Evolutionary conservation across 2,329 filamentous ascomycete genomes (phyloP), one percentile per base, ranked within the genome.

Genomic region (Lecanicillium sp.): DNA sequence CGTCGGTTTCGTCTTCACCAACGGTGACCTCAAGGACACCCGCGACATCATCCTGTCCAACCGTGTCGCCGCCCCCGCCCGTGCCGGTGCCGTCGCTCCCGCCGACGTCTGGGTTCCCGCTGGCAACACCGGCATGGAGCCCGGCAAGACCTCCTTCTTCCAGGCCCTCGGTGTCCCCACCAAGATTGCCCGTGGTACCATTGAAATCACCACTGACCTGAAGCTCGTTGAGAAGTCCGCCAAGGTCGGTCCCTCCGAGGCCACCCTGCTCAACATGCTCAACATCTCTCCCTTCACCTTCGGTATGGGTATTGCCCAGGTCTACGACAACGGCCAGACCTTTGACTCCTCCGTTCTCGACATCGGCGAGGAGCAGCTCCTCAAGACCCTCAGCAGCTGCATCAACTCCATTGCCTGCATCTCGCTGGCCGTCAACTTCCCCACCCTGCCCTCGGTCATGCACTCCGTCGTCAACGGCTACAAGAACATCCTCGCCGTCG

Each of bases 121-220:
- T 62, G 93, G 93, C 75, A 98, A 98, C 87, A 98, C 93, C 67
- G 93, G 93, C 78, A 98, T 98, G 93, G 93, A 98, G 76, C 94
- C 93, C 70, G 94, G 94, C 75, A 98, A 98, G 87, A 98, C 93
- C 68, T 97, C 93, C 70, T 98, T 98, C 90, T 98, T 98, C 90
- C 93, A 98, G 86, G 93, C 93, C 67, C 93, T 98, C 75, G 91
- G 91, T 89, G 90, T 98, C 71, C 93, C 93, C 70, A 98, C 93
- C 83, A 98, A 98, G 90, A 98, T 98, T 78, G 93, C 93, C 71
- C 93, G 93, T 95, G 94, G 93, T 94, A 98, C 93, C 77, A 98
- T 98, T 77, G 93, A 98, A 88, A 98, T 98, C 70, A 96, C 90
- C 57, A 79, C 84, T 65, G 93, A 98, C 70, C 81, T 98, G 65